Percentiles rank a stretch among this genome's conserved stretches.
Conservation (phyloP, 495 filamentous ascomycete genomes). For the Penicillium pulvis region DNA sequence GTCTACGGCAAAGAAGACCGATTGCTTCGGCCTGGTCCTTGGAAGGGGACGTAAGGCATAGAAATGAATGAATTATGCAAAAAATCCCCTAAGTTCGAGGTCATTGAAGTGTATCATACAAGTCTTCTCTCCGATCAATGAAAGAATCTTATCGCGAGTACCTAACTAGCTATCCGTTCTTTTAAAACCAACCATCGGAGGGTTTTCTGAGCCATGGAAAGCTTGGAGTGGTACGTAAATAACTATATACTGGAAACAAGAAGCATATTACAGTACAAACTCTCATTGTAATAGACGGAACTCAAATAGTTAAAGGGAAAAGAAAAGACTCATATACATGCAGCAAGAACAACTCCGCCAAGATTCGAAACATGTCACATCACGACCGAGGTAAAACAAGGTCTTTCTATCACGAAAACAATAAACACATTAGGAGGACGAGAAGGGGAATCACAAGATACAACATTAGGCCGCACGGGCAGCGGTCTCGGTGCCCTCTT, state of each 20-base stretch:
- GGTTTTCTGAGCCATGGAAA: too few relatives aligned
- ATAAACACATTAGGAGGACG: constrained; percentile 18
- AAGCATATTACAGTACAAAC: too few relatives aligned
- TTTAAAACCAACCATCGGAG: too few relatives aligned
- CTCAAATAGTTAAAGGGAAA: constrained; percentile 2
- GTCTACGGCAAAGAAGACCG: constrained; percentile 50
- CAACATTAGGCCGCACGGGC: constrained; percentile 20
- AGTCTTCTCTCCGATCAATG: background rate
- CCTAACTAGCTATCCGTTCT: too few relatives aligned
- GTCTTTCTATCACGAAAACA: constrained; percentile 29
- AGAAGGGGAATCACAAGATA: constrained; percentile 26
- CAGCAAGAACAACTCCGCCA: constrained; percentile 20
- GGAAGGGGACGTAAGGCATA: constrained; percentile 32
- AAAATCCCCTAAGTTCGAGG: background rate
- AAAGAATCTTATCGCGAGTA: background rate
- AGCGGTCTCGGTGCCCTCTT: constrained; percentile 44
- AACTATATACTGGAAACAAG: too few relatives aligned
- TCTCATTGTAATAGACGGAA: constrained; percentile 5
- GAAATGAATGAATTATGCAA: constrained; percentile 2
- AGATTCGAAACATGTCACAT: constrained; percentile 34
- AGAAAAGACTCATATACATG: constrained; percentile 20
- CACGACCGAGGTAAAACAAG: constrained; percentile 26
- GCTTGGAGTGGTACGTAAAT: too few relatives aligned
- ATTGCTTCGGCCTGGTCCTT: constrained; percentile 41
- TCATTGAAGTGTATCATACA: background rate